phyloP scores from a whole-genome alignment of 78 protist genomes.

The Cyanophora paradoxa region DNA sequence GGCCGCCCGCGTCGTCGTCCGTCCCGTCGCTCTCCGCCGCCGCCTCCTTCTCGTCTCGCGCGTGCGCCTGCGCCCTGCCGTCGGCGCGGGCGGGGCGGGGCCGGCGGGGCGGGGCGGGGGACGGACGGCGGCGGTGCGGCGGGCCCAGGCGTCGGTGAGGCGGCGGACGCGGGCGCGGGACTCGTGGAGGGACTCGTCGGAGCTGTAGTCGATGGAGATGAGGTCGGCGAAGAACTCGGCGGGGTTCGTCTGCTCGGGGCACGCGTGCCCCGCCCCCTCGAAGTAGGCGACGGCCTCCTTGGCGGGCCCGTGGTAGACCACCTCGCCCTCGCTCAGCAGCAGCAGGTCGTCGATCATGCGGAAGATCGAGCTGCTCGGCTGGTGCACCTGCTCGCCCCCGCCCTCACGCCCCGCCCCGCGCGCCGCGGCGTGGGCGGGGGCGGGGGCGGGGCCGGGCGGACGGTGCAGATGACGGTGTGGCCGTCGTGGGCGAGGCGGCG shows the following conservation, averaged over 20 bases:
- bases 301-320: conserved; percentile 3
- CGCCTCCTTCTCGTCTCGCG: too few relatives aligned
- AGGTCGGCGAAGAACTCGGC: background rate
- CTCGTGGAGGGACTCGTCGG: background rate
- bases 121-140: background rate
- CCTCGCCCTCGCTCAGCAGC: conserved; percentile 9
- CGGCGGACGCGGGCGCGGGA: background rate
- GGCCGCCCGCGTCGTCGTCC: too few relatives aligned
- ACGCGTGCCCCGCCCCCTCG: background rate
- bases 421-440: background rate
- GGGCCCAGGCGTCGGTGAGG: background rate
- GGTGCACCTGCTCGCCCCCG: too few relatives aligned
- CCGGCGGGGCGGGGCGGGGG: too few relatives aligned
- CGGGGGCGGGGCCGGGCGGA: conserved; percentile 12
- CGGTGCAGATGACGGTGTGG: background rate
- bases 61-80: too few relatives aligned
- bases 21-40: too few relatives aligned
- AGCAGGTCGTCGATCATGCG: conserved; percentile 27
- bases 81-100: too few relatives aligned
- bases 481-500: background rate
- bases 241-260: background rate
- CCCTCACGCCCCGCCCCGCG: too few relatives aligned
- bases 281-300: background rate
- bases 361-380: too few relatives aligned
- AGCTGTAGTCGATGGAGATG: background rate